Evolutionary conservation across 2,329 filamentous ascomycete species (phyloP).

Genomic region (Cytospora mali): DNA sequence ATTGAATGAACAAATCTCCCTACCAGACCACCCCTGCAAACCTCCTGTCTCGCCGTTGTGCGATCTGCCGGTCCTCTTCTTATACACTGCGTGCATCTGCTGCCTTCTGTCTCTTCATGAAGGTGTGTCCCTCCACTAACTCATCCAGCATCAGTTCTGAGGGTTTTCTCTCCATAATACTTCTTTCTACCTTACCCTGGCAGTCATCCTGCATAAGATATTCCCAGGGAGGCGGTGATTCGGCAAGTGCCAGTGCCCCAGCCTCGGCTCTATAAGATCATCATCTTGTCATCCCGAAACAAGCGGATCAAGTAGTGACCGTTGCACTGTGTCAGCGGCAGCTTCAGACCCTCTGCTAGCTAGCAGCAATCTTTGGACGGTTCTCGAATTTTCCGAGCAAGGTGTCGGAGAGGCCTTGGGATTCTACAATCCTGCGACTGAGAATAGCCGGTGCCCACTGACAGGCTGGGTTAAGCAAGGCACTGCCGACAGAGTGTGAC

Average conservation of each 20-base stretch:
- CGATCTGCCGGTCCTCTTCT: background rate
- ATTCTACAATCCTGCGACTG: no score
- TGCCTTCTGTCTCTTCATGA: background rate
- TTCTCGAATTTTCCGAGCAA: no score
- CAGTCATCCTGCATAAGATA: slow-evolving; percentile 74
- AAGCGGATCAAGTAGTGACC: no score
- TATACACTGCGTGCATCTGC: background rate
- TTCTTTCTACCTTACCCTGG: slow-evolving; percentile 67
- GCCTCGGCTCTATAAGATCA: slow-evolving; percentile 47
- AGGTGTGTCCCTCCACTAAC: slow-evolving; percentile 16
- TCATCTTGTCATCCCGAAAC: no score
- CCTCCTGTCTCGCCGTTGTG: no score
- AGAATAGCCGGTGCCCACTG: no score
- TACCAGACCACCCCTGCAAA: background rate
- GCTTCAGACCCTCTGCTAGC: no score
- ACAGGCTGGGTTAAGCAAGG: no score
- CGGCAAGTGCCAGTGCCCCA: slow-evolving; percentile 62
- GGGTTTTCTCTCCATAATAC: slow-evolving; percentile 48
- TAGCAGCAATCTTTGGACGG: no score
- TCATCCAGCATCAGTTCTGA: slow-evolving; percentile 26
- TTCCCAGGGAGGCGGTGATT: slow-evolving; percentile 63
- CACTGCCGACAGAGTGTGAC: no score
- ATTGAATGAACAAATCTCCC: background rate
- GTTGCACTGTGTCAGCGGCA: no score
- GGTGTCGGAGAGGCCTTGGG: no score